These are phyloP conservation scores for Podospora pseudopauciseta DNA, from an alignment of 495 filamentous ascomycete genomes.

Conservation along the genomic window DNA sequence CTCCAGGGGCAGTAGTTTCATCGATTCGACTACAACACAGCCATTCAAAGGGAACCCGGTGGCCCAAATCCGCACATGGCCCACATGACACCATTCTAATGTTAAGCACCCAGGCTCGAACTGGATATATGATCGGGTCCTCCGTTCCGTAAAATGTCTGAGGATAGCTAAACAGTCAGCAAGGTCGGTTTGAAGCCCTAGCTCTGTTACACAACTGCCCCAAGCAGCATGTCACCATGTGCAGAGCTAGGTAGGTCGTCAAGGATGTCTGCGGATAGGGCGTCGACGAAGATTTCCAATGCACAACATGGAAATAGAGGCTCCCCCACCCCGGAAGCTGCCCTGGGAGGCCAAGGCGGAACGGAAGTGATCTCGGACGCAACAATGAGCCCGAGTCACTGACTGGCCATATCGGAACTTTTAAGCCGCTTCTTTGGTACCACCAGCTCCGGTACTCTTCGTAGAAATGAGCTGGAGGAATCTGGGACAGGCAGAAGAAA, in stretches of 20 bases:
- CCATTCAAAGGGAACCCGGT: not conserved
- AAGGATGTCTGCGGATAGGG: not conserved
- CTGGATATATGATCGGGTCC: not conserved
- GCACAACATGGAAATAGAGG: not conserved
- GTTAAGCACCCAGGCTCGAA: not conserved
- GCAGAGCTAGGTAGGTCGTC: not conserved
- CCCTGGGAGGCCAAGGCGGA: constrained; percentile 10
- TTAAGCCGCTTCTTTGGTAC: constrained; percentile 5
- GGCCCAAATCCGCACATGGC: not conserved
- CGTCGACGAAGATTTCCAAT: not conserved
- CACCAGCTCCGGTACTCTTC: constrained; percentile 1
- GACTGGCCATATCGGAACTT: constrained; percentile 2
- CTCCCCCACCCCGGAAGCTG: constrained; percentile 13
- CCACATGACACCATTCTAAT: not conserved
- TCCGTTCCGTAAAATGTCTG: not conserved
- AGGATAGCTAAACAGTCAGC: not conserved
- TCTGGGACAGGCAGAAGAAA: not conserved
- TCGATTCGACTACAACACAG: not conserved
- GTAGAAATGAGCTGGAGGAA: not conserved
- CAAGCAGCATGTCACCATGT: not conserved
- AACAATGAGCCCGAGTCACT: not conserved
- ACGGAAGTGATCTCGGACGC: constrained; percentile 12
- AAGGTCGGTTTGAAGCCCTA: not conserved
- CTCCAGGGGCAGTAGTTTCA: not conserved
- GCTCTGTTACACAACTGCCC: not conserved